phyloP scores from a whole-genome alignment of 140 eudicot genomes.

The Anethum foeniculum region DNA sequence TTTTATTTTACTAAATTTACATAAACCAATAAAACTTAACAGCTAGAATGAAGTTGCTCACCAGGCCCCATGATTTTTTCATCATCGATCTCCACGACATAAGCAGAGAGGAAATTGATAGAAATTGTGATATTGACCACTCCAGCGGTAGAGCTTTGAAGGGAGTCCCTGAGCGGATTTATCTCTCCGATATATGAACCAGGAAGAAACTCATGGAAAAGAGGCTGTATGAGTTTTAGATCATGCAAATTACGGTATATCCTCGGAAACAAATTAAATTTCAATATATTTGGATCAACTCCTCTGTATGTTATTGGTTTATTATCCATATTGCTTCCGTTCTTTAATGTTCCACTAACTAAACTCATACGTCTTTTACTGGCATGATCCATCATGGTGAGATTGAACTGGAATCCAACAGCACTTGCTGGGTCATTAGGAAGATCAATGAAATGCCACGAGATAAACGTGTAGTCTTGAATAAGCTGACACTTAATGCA shows the following conservation, averaged over 20 bases:
- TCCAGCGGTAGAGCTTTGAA: constrained; percentile 59
- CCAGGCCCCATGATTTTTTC: constrained; percentile 71
- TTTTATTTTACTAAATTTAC: background rate
- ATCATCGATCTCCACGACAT: constrained; percentile 70
- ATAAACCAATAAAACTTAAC: background rate
- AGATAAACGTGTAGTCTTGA: constrained; percentile 45
- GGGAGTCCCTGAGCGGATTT: constrained; percentile 53
- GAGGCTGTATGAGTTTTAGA: constrained; percentile 82
- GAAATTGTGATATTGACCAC: constrained; percentile 57
- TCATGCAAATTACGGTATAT: constrained; percentile 56
- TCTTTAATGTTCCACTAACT: constrained; percentile 69
- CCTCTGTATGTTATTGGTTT: constrained; percentile 72
- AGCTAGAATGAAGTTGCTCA: constrained; percentile 28
- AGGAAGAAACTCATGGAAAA: constrained; percentile 80
- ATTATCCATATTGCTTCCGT: constrained; percentile 40
- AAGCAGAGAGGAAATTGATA: constrained; percentile 62
- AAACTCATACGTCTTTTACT: constrained; percentile 46
- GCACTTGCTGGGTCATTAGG: constrained; percentile 77
- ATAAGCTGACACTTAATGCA: constrained; percentile 57
- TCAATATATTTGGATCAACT: constrained; percentile 51
- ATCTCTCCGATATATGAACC: constrained; percentile 58
- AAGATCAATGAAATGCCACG: constrained; percentile 85
- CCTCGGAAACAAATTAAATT: constrained; percentile 71
- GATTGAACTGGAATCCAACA: constrained; percentile 74
- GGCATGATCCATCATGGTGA: constrained; percentile 56